These are phyloP conservation scores for Schwanniomyces etchellsii DNA, from an alignment of 1,139 yeast genomes.

Conservation along the genomic window DNA sequence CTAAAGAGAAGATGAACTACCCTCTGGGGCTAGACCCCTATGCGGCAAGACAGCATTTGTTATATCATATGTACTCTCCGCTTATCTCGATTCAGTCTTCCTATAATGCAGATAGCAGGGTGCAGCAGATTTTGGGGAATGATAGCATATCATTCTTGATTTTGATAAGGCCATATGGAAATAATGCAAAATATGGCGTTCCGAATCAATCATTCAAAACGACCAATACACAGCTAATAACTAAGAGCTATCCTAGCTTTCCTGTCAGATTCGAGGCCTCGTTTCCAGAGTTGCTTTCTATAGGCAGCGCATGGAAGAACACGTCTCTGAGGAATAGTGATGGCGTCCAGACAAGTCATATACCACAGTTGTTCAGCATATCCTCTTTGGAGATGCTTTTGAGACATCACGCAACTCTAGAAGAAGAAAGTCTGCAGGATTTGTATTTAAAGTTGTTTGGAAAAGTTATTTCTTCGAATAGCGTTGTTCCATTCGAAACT, in stretches of 20 bases:
- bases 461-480: slow-evolving; percentile 54
- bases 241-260: slow-evolving; percentile 38
- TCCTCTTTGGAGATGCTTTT: slow-evolving; percentile 33
- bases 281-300: slow-evolving; percentile 34
- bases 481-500: slow-evolving; percentile 76
- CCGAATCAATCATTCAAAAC: slow-evolving; percentile 33
- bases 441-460: slow-evolving; percentile 59
- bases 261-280: slow-evolving; percentile 42
- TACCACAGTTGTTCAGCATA: slow-evolving; percentile 34
- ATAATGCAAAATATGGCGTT: slow-evolving; percentile 38
- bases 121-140: slow-evolving; percentile 27
- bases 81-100: slow-evolving; percentile 51
- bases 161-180: slow-evolving; percentile 39
- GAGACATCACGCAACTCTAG: slow-evolving; percentile 12
- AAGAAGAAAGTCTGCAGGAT: slow-evolving; percentile 12
- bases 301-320: slow-evolving; percentile 17
- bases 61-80: slow-evolving; percentile 54
- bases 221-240: slow-evolving; percentile 37
- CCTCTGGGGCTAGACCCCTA: slow-evolving; percentile 41
- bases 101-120: slow-evolving; percentile 41
- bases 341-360: slow-evolving; percentile 4
- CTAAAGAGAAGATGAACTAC: slow-evolving; percentile 27
- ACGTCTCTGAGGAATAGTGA: neutral
- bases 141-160: slow-evolving; percentile 29
- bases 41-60: slow-evolving; percentile 36